These are phyloP conservation scores for Cladosporium velox DNA, from an alignment of 2,329 filamentous ascomycete genomes.

Conservation along the genomic window DNA sequence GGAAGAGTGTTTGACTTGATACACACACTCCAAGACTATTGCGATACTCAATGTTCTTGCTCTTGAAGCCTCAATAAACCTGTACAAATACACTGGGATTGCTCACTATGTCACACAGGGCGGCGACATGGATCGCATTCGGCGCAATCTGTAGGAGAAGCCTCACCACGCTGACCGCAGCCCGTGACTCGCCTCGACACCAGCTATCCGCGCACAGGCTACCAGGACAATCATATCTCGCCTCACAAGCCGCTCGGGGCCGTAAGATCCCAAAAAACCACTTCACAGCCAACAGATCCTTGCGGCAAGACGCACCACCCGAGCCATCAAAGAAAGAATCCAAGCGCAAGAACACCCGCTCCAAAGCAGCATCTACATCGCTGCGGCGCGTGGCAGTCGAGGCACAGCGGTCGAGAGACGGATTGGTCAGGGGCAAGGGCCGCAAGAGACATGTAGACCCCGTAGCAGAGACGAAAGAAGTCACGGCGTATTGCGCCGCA, in stretches of 20 bases:
- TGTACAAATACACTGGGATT: background rate
- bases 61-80: background rate
- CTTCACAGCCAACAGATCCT: constrained; percentile 28
- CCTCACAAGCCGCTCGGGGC: constrained; percentile 27
- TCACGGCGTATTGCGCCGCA: constrained; percentile 68
- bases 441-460: constrained; percentile 49
- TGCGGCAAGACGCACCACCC: constrained; percentile 25
- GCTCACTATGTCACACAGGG: constrained; percentile 18
- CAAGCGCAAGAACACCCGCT: constrained; percentile 53
- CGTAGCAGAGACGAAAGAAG: constrained; percentile 49
- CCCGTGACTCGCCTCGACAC: constrained; percentile 25
- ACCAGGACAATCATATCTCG: constrained; percentile 25
- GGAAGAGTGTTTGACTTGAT: background rate
- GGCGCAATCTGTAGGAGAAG: constrained; percentile 24
- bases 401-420: constrained; percentile 66
- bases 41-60: background rate
- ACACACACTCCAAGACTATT: background rate
- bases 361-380: constrained; percentile 66
- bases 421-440: constrained; percentile 53
- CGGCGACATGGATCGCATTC: constrained; percentile 36
- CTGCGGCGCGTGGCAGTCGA: constrained; percentile 83
- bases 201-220: constrained; percentile 18
- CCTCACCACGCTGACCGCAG: constrained; percentile 28
- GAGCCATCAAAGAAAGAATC: constrained; percentile 31
- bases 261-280: constrained; percentile 30